Percentiles rank a stretch among this genome's conserved stretches.
These are phyloP conservation scores for Monosporozyma unispora DNA, from an alignment of 805 yeast genomes.

Conservation along the genomic window DNA sequence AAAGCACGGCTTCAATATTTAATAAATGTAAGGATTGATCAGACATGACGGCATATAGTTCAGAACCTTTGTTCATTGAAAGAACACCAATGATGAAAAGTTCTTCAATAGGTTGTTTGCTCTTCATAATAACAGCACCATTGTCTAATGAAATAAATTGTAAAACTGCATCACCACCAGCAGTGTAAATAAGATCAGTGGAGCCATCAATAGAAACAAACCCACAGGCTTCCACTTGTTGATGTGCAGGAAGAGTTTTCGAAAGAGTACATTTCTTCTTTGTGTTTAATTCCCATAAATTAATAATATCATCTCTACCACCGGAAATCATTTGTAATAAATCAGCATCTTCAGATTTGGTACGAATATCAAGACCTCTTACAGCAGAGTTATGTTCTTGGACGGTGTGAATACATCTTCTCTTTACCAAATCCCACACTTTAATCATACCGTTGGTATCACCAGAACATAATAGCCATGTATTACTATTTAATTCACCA, in stretches of 20 bases:
- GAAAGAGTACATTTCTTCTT: conserved; percentile 43
- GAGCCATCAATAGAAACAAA: conserved; percentile 33
- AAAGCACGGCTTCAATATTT: conserved; percentile 27
- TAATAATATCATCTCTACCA: conserved; percentile 73
- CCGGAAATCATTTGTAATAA: conserved; percentile 61
- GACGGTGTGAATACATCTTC: conserved; percentile 55
- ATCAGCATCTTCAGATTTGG: conserved; percentile 16
- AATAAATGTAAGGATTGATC: conserved; percentile 73
- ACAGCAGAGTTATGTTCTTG: conserved; percentile 80
- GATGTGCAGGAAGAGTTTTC: conserved; percentile 63
- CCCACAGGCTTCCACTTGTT: conserved; percentile 65
- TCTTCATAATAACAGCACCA: conserved; percentile 37
- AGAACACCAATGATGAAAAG: conserved; percentile 56
- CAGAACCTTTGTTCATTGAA: conserved; percentile 28
- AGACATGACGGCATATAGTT: conserved; percentile 51
- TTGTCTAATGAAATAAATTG: conserved; percentile 51
- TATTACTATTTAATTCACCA: conserved; percentile 58
- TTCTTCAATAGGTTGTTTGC: conserved; percentile 58
- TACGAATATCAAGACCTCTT: conserved; percentile 64
- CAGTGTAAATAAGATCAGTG: conserved; percentile 46
- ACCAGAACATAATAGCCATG: conserved; percentile 78
- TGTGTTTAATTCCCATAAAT: conserved; percentile 45
- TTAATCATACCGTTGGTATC: conserved; percentile 47
- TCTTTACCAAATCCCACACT: conserved; percentile 57
- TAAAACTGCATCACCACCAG: conserved; percentile 68